These are phyloP conservation scores for Sarocladium oryzae DNA, from an alignment of 2,329 filamentous ascomycete genomes.

Conservation along the genomic window DNA sequence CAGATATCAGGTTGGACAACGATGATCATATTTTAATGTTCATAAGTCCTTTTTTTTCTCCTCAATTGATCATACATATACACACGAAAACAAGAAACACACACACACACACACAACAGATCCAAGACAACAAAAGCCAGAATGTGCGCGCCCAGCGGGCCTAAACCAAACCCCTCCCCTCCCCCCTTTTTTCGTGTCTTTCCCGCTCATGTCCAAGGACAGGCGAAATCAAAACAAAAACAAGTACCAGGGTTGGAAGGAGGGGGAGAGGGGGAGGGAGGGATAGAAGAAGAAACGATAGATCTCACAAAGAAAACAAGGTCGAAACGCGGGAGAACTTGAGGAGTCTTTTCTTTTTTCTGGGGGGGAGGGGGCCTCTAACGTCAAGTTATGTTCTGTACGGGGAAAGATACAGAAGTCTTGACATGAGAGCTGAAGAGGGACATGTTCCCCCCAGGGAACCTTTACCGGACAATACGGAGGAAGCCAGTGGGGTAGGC, in stretches of 20 bases:
- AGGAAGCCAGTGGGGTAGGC: conserved; percentile 29
- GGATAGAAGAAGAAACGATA: not conserved
- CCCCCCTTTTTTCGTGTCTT: not conserved
- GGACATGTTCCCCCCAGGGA: too few species aligned
- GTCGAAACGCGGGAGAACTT: too few species aligned
- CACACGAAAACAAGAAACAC: not conserved
- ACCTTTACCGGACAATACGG: conserved; percentile 27
- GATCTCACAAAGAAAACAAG: not conserved
- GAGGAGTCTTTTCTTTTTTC: too few species aligned
- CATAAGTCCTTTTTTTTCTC: not conserved
- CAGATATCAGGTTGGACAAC: too few species aligned
- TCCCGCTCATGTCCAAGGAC: too few species aligned
- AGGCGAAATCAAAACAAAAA: too few species aligned
- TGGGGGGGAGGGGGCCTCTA: too few species aligned
- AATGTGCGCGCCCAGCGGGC: conserved; percentile 16
- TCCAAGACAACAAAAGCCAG: conserved; percentile 6
- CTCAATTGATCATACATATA: conserved; percentile 9
- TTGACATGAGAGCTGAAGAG: too few species aligned
- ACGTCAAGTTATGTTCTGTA: too few species aligned
- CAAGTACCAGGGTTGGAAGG: not conserved
- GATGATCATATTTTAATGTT: conserved; percentile 7
- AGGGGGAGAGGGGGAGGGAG: not conserved
- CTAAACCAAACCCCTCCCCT: not conserved
- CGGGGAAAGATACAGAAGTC: too few species aligned
- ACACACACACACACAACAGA: not conserved